phyloP scores from a whole-genome alignment of 139 green algal species.

The Tetraselmis chui region DNA sequence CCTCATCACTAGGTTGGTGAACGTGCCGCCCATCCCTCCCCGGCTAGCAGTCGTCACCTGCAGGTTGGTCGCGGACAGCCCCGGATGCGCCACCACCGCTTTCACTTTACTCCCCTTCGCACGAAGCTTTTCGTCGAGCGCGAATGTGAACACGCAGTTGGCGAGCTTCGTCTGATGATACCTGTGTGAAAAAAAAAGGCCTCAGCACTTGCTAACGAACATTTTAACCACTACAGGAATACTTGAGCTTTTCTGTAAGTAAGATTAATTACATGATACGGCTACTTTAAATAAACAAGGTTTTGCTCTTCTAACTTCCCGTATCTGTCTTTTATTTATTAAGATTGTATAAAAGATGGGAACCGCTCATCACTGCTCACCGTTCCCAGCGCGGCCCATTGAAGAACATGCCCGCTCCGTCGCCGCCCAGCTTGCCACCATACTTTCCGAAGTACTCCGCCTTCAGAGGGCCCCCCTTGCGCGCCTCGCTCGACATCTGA shows the following conservation, averaged over 20 bases:
- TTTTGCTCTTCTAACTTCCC: too few relatives aligned
- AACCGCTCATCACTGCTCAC: too few relatives aligned
- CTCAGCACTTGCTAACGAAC: too few relatives aligned
- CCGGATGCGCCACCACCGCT: conserved; percentile 11
- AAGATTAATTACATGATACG: too few relatives aligned
- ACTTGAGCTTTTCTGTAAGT: too few relatives aligned
- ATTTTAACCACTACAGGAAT: too few relatives aligned
- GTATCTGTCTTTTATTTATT: too few relatives aligned
- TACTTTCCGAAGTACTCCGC: conserved; percentile 18
- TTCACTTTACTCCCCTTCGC: conserved; percentile 21
- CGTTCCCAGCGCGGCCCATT: not conserved
- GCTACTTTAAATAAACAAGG: too few relatives aligned
- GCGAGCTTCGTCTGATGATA: conserved; percentile 29
- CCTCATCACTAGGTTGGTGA: conserved; percentile 3
- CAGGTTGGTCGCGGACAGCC: conserved; percentile 16
- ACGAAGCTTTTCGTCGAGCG: conserved; percentile 4
- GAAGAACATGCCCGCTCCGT: not conserved
- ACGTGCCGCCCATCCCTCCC: conserved; percentile 6
- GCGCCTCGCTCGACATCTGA: conserved; percentile 4
- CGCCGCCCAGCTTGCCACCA: conserved; percentile 7
- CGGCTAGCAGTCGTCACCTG: conserved; percentile 15
- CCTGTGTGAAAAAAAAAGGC: not conserved
- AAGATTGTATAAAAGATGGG: too few relatives aligned
- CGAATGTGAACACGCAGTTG: conserved; percentile 21
- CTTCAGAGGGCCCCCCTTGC: conserved; percentile 2